Conservation (phyloP, 2,329 filamentous ascomycete genomes). For the Bisporella sp. region DNA sequence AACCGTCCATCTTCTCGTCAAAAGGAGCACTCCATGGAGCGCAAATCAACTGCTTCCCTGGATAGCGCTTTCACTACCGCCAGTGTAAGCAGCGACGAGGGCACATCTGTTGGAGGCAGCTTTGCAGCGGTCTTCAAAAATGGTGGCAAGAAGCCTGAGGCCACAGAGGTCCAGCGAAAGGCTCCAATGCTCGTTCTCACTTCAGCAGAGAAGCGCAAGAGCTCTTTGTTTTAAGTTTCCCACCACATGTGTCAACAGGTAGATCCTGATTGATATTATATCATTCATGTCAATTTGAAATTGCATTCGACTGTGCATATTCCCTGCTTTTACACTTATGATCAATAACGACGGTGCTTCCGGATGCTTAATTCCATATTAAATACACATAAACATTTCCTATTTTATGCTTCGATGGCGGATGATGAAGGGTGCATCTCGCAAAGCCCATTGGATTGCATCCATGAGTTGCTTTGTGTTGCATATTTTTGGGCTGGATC, state of each 20-base stretch:
- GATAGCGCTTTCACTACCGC: constrained; percentile 50
- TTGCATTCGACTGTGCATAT: constrained; percentile 32
- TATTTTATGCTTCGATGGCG: neutral
- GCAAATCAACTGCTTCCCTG: constrained; percentile 35
- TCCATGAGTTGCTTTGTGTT: neutral
- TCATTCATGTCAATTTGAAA: constrained; percentile 30
- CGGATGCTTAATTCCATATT: neutral
- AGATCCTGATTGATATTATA: constrained; percentile 26
- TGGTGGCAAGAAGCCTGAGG: constrained; percentile 47
- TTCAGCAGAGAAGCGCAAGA: constrained; percentile 86
- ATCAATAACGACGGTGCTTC: neutral
- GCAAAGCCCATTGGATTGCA: neutral
- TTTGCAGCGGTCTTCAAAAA: constrained; percentile 63
- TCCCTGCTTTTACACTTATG: constrained; percentile 4
- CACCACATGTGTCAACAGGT: constrained; percentile 21
- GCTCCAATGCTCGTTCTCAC: constrained; percentile 82
- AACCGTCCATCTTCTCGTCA: constrained; percentile 70
- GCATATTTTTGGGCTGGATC: neutral
- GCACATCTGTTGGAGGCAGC: constrained; percentile 49
- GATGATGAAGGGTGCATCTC: too few relatives aligned
- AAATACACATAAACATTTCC: neutral
- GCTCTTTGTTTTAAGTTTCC: constrained; percentile 47
- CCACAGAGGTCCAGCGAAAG: constrained; percentile 62
- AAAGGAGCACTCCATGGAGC: constrained; percentile 51
- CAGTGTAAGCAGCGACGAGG: constrained; percentile 59